Conservation (phyloP, 495 filamentous ascomycete species). For the Aspergillus egyptiacus region DNA sequence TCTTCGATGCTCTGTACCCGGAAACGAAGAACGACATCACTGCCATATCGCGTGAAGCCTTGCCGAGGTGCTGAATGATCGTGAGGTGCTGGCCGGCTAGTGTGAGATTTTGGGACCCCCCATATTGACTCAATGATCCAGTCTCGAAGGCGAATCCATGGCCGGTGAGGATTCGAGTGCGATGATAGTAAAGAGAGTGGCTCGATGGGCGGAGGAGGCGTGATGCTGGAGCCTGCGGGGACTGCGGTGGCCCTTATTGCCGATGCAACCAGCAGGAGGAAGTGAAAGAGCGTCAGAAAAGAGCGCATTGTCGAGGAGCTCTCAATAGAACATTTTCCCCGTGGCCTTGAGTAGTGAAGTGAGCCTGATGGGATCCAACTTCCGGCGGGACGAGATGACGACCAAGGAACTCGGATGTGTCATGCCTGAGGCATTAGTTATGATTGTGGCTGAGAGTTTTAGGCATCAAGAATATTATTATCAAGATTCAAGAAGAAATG, state of each 20-base stretch:
- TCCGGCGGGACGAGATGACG: neutral
- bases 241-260: slow-evolving; percentile 28
- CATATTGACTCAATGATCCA: slow-evolving; percentile 60
- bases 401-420: neutral
- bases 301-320: slow-evolving; percentile 14
- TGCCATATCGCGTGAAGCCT: slow-evolving; percentile 61
- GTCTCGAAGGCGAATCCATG: slow-evolving; percentile 56
- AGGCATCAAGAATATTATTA: too few relatives aligned
- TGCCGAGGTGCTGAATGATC: slow-evolving; percentile 37
- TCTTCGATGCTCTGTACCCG: slow-evolving; percentile 66
- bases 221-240: slow-evolving; percentile 41
- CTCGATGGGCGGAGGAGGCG: slow-evolving; percentile 32
- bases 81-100: slow-evolving; percentile 5
- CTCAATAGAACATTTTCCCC: slow-evolving; percentile 7
- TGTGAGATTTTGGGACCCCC: slow-evolving; percentile 35
- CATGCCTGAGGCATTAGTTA: neutral
- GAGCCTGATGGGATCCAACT: neutral
- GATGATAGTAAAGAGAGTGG: slow-evolving; percentile 28
- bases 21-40: slow-evolving; percentile 85
- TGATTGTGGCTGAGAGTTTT: too few relatives aligned
- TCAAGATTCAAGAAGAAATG: too few relatives aligned
- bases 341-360: neutral
- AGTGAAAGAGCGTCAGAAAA: slow-evolving; percentile 9
- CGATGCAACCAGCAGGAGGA: slow-evolving; percentile 27
- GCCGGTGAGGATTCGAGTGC: slow-evolving; percentile 30